Conservation (phyloP, 306 rosid genomes). For the Crataegus laevigata region DNA sequence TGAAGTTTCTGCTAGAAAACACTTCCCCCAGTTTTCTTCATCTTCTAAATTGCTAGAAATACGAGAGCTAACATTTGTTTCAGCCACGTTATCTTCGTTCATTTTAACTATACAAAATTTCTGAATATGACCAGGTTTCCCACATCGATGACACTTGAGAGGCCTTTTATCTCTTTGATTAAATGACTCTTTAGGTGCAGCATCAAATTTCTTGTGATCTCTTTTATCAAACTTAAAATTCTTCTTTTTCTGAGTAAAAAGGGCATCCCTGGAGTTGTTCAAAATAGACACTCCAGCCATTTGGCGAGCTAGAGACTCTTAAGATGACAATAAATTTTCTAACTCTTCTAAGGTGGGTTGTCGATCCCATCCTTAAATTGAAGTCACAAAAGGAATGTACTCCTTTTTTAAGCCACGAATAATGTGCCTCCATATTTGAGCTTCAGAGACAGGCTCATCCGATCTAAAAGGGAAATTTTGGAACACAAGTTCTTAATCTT, state of each 20-base stretch:
- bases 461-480: too few species aligned
- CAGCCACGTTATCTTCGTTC: background rate
- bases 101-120: too few species aligned
- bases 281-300: background rate
- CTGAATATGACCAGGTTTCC: background rate
- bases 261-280: too few species aligned
- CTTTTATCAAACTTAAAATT: background rate
- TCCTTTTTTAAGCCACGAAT: background rate
- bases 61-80: background rate
- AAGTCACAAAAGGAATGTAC: background rate
- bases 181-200: background rate
- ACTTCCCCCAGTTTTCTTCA: background rate
- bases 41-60: background rate
- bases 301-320: background rate
- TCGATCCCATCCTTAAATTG: background rate
- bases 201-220: background rate
- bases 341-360: background rate
- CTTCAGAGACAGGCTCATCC: background rate
- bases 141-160: background rate
- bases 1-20: background rate
- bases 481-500: too few species aligned
- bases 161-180: too few species aligned
- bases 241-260: background rate
- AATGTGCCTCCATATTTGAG: background rate
- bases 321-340: background rate